Evolutionary conservation across 257 asterid genomes (phyloP).

Genomic region (Solanum medicagineum): DNA sequence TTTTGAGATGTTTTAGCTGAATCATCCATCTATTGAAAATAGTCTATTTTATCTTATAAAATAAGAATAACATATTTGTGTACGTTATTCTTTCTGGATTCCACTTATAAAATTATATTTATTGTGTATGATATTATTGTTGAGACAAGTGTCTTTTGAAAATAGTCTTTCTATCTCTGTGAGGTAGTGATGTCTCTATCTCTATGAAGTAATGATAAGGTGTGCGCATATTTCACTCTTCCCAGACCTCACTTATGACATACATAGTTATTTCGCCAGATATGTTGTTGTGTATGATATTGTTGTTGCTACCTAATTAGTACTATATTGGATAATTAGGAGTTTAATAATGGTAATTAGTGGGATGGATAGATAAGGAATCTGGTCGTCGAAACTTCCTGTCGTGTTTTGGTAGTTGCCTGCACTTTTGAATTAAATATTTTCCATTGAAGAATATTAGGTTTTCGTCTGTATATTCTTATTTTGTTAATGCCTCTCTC

Average conservation of each 20-base stretch:
- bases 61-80: background rate
- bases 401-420: slow-evolving; percentile 11
- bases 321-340: background rate
- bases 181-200: too few species aligned
- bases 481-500: background rate
- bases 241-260: too few species aligned
- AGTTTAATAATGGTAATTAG: slow-evolving; percentile 10
- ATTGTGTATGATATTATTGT: too few species aligned
- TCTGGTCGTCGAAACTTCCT: background rate
- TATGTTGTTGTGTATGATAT: background rate
- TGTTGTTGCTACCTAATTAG: background rate
- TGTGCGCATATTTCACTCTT: too few species aligned
- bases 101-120: too few species aligned
- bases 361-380: background rate
- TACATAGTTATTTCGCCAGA: too few species aligned
- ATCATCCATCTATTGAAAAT: accelerated
- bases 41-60: too few species aligned
- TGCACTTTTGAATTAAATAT: background rate
- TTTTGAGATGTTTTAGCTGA: background rate
- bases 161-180: too few species aligned
- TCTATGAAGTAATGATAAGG: too few species aligned
- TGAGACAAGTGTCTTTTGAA: background rate
- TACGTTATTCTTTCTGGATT: background rate
- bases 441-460: background rate
- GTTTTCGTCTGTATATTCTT: background rate